Evolutionary conservation across 192 early-diverging fungal species (phyloP).

Genomic region (Bifiguratus adelaidae): DNA sequence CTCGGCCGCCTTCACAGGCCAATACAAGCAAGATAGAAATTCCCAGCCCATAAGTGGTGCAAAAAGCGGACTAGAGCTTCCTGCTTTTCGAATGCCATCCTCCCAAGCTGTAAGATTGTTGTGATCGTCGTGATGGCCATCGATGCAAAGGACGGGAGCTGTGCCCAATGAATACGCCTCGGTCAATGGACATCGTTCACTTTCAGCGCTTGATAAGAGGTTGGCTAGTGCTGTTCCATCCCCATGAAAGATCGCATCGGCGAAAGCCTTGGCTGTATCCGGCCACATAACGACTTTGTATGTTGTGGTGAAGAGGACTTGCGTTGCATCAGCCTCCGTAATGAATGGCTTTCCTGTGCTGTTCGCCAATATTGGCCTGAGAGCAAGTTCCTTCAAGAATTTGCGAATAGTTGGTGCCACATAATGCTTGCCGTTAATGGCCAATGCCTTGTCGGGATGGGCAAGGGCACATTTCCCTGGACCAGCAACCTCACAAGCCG

Average conservation of each 20-base stretch:
- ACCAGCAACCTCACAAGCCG: constrained; percentile 20
- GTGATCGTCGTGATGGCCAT: not conserved
- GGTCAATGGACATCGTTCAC: not conserved
- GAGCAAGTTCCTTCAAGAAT: not conserved
- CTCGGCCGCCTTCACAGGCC: constrained; percentile 17
- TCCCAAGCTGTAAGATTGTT: not conserved
- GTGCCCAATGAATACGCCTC: not conserved
- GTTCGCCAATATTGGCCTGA: not conserved
- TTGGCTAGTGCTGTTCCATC: not conserved
- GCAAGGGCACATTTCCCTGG: constrained; percentile 17
- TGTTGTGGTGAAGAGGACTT: not conserved
- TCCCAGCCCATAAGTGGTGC: not conserved
- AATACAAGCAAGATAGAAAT: constrained; percentile 6
- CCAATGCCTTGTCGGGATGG: not conserved
- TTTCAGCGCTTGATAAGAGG: not conserved
- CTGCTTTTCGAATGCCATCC: not conserved
- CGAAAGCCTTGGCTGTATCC: not conserved
- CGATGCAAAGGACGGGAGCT: not conserved
- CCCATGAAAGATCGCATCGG: not conserved
- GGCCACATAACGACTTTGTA: not conserved
- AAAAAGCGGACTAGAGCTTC: not conserved
- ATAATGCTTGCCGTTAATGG: not conserved
- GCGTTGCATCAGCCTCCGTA: not conserved
- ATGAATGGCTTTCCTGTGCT: not conserved
- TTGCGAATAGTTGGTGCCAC: not conserved